Base-by-base conservation (phyloP, 495 filamentous ascomycete genomes). In the Penicillium odoratum region DNA sequence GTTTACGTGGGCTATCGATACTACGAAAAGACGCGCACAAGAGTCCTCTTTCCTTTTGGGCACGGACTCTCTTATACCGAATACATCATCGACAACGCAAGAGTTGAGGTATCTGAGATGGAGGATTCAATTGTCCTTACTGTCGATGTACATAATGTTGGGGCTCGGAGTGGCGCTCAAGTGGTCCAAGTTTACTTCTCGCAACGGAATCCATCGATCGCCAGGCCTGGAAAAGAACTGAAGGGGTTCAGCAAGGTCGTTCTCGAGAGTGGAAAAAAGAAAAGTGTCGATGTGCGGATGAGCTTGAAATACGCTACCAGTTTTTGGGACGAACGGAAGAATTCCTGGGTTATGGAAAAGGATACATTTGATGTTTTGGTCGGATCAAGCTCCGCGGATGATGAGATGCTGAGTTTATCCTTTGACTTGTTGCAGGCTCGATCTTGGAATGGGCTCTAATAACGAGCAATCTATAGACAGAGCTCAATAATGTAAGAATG, bases 61-160 rank as follows among this genome's bases (percentile, higher is more conserved):
- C 88, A 81, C 51, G 88, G 88, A 0, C 68, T 90, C 3, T 80
- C 81, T 18, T 90, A 90, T 61, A 88, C 87, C 4, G 84, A 75
- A 0, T 91, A 89, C 64, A 54, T 67, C 9, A 86, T 90, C 62
- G 77, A 61, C 0, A 13, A 52, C 9, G 34, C 70, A 29, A 29
- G 43, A 10, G 26, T 64, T 7, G 30, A 57, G 21, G 47, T 46
- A 18, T 51, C 46, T 7, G 56, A 52, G 5, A 34, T 38, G 0
- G 21, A 21, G 21, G 21, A 21, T 21, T 21, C 21, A 21, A 21
- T 21, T 21, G 10, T 29, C 10, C 10, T 47, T 10, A 8, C 28
- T 5, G 45, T 47, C 21, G 29, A 13, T 13, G 45, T 47, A 8
- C 25, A 11, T 1, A 47, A 47, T 13, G 29, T 9, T 0, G 45